phyloP scores from a whole-genome alignment of 805 yeast species.

The Danielia reshetovae region DNA sequence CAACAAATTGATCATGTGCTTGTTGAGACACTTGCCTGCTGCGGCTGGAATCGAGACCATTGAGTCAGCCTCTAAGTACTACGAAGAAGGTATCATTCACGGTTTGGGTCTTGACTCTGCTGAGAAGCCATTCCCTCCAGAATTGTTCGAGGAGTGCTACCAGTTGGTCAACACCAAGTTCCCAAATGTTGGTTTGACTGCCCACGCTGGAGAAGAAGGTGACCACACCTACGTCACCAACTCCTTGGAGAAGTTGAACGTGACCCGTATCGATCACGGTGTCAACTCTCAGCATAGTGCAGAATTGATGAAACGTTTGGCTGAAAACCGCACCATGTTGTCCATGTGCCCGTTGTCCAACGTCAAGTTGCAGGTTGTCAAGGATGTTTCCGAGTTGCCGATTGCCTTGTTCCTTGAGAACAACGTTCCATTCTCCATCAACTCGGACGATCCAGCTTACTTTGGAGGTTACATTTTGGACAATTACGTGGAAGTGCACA shows the following conservation, averaged over 20 bases:
- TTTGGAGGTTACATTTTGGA: slow-evolving; percentile 83
- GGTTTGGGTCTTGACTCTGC: slow-evolving; percentile 83
- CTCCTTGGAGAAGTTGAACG: slow-evolving; percentile 50
- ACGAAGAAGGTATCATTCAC: slow-evolving; percentile 54
- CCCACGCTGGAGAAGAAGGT: slow-evolving; percentile 91
- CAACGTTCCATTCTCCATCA: slow-evolving; percentile 68
- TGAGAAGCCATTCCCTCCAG: slow-evolving; percentile 76
- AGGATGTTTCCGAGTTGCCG: slow-evolving; percentile 65
- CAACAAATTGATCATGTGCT: slow-evolving; percentile 74
- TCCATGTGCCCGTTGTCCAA: slow-evolving; percentile 78
- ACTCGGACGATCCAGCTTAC: slow-evolving; percentile 57
- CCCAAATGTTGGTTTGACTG: slow-evolving; percentile 62
- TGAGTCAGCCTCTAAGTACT: slow-evolving; percentile 47
- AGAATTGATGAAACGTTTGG: slow-evolving; percentile 53
- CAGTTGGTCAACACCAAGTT: slow-evolving; percentile 41
- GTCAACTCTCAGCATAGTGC: slow-evolving; percentile 57
- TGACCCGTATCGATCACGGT: slow-evolving; percentile 78
- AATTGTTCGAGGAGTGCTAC: slow-evolving; percentile 63
- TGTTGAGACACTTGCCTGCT: slow-evolving; percentile 71
- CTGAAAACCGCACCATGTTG: slow-evolving; percentile 52
- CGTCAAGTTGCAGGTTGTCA: slow-evolving; percentile 69
- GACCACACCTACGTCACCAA: slow-evolving; percentile 62
- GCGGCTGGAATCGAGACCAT: slow-evolving; percentile 56
- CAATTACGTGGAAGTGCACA: slow-evolving; percentile 64
- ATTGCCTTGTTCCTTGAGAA: slow-evolving; percentile 55